phyloP scores from a whole-genome alignment of 2,329 filamentous ascomycete genomes.

The Fusarium tupiense region DNA sequence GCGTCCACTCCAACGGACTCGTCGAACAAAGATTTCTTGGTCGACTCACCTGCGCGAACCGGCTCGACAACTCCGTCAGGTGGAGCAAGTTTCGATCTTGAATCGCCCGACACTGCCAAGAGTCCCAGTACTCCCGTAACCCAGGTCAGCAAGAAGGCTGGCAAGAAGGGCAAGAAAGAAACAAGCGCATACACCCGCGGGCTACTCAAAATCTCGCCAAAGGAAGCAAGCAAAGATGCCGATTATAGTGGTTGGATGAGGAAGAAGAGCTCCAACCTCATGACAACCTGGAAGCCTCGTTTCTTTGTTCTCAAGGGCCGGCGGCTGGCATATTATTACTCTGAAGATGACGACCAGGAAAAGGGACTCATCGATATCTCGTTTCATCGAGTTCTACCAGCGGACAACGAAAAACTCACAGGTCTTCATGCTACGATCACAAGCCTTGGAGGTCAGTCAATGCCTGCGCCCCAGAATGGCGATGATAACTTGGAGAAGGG shows the following conservation, averaged over 20 bases:
- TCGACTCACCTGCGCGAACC: constrained; percentile 70
- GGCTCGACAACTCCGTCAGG: constrained; percentile 77
- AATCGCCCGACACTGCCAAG: constrained; percentile 74
- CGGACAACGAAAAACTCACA: constrained; percentile 89
- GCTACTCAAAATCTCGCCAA: constrained; percentile 80
- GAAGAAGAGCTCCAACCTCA: constrained; percentile 94
- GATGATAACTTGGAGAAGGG: constrained; percentile 53
- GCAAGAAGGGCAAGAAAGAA: constrained; percentile 87
- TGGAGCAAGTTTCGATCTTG: constrained; percentile 79
- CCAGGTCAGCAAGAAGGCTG: constrained; percentile 58
- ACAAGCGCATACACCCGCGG: constrained; percentile 95
- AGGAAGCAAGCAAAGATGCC: constrained; percentile 84
- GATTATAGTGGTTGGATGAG: constrained; percentile 99
- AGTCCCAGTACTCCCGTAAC: constrained; percentile 61
- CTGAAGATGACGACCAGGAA: constrained; percentile 90
- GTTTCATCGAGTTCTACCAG: constrained; percentile 94
- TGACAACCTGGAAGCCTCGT: constrained; percentile 97
- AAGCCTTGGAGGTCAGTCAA: constrained; percentile 64
- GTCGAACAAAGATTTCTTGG: constrained; percentile 45
- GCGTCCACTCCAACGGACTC: constrained; percentile 60
- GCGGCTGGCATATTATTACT: constrained; percentile 94
- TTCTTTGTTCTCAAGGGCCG: constrained; percentile 95
- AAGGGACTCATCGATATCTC: constrained; percentile 98
- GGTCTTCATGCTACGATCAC: constrained; percentile 92
- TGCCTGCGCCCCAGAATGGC: constrained; percentile 61